A percentile compares a stretch with the other conserved stretches of the same genome.
Evolutionary conservation across 495 filamentous ascomycete species (phyloP).

Genomic region (Amniculicola lignicola): DNA sequence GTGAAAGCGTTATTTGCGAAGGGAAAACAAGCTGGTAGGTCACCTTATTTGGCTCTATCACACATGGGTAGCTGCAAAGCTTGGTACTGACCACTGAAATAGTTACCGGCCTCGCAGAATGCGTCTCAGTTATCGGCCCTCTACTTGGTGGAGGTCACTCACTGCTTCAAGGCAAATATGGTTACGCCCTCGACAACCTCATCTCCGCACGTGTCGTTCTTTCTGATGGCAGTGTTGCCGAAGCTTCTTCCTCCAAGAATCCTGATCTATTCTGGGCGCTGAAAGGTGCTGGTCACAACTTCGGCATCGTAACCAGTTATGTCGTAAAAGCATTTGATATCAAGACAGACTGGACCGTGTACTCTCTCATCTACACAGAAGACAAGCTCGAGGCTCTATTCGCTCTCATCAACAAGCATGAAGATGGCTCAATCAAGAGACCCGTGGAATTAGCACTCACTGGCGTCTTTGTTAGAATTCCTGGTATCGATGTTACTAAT

Average conservation of each 20-base stretch:
- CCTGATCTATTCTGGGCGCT: slow-evolving; percentile 50
- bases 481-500: background rate
- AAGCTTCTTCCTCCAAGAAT: slow-evolving; percentile 38
- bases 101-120: slow-evolving; percentile 11
- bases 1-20: background rate
- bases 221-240: slow-evolving; percentile 53
- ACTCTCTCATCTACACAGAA: slow-evolving; percentile 11
- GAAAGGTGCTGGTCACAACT: slow-evolving; percentile 57
- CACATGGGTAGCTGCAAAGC: no score
- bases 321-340: slow-evolving; percentile 42
- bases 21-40: slow-evolving; percentile 11
- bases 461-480: slow-evolving; percentile 6
- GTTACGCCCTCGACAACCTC: slow-evolving; percentile 61
- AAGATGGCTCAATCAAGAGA: background rate
- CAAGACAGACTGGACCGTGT: slow-evolving; percentile 6
- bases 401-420: slow-evolving; percentile 7
- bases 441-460: slow-evolving; percentile 5
- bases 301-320: slow-evolving; percentile 64
- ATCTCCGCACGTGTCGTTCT: slow-evolving; percentile 59
- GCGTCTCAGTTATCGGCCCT: slow-evolving; percentile 7
- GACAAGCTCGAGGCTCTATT: slow-evolving; percentile 19
- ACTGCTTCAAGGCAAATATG: slow-evolving; percentile 32
- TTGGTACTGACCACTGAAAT: no score
- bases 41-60: no score
- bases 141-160: slow-evolving; percentile 13